Percentiles rank a stretch among this genome's conserved stretches.
Evolutionary conservation across 140 eudicot species (phyloP).

Genomic region (Erigeron philadelphicus): DNA sequence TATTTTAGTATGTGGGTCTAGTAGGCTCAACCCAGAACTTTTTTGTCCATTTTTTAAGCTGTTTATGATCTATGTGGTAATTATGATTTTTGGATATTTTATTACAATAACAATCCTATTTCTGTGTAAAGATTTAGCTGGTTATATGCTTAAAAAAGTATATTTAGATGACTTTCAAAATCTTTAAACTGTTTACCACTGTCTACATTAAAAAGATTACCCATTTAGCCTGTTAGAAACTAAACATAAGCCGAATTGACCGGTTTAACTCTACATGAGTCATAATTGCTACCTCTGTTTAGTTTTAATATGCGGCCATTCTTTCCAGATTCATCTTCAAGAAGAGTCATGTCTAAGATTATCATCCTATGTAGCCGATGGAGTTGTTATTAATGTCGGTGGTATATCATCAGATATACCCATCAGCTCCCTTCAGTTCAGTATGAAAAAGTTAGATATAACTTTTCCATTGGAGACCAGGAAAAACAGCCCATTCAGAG

Average conservation of each 20-base stretch:
- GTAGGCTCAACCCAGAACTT: neutral
- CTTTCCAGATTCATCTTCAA: constrained; percentile 87
- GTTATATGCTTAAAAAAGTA: neutral
- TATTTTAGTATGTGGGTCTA: neutral
- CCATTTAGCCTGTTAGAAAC: neutral
- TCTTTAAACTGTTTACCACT: neutral
- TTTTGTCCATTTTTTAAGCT: neutral
- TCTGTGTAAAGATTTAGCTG: neutral
- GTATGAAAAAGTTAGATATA: constrained; percentile 56
- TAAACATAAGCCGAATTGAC: neutral
- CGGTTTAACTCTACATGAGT: neutral
- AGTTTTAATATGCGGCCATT: constrained; percentile 21
- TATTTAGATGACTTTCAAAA: neutral
- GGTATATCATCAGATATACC: constrained; percentile 56
- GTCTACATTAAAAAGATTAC: neutral
- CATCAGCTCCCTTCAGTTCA: constrained; percentile 50
- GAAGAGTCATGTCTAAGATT: constrained; percentile 93
- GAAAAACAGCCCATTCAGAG: constrained; percentile 46
- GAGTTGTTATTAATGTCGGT: constrained; percentile 58
- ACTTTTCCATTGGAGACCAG: constrained; percentile 54
- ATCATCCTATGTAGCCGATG: constrained; percentile 78
- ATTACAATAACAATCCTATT: neutral
- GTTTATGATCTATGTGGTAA: neutral
- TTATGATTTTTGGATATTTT: neutral
- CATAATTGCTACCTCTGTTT: neutral